Conservation (phyloP, 2,329 filamentous ascomycete species). For the Diaporthe sp. region DNA sequence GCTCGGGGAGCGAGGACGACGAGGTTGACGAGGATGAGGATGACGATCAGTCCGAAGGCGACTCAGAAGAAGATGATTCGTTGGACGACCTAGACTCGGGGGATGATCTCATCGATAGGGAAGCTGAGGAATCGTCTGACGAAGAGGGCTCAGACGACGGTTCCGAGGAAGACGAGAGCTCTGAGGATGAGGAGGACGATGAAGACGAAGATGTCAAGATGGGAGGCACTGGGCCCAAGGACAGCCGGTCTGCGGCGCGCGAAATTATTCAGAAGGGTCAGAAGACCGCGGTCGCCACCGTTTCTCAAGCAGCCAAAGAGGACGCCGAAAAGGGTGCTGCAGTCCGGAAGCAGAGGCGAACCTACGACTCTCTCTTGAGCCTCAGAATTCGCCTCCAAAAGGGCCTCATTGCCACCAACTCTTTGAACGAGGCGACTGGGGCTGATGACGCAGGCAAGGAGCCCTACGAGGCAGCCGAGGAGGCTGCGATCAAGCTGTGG, state of each 20-base stretch:
- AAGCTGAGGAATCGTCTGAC: slow-evolving; percentile 39
- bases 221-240: slow-evolving; percentile 47
- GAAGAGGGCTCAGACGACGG: slow-evolving; percentile 45
- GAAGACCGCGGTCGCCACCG: slow-evolving; percentile 72
- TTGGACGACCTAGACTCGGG: slow-evolving; percentile 34
- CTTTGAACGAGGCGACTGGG: slow-evolving; percentile 65
- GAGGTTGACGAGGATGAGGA: slow-evolving; percentile 53
- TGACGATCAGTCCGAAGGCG: slow-evolving; percentile 50
- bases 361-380: slow-evolving; percentile 91
- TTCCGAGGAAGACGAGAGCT: slow-evolving; percentile 52
- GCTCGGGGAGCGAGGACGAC: slow-evolving; percentile 46
- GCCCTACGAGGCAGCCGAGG: slow-evolving; percentile 82
- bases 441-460: slow-evolving; percentile 55
- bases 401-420: slow-evolving; percentile 85
- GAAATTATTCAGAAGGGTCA: slow-evolving; percentile 78
- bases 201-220: slow-evolving; percentile 48
- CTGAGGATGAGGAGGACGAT: slow-evolving; percentile 51
- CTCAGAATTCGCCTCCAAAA: slow-evolving; percentile 94
- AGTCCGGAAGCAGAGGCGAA: slow-evolving; percentile 85
- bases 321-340: slow-evolving; percentile 89
- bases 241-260: slow-evolving; percentile 69
- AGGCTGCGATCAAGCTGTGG: slow-evolving; percentile 87
- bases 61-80: slow-evolving; percentile 44
- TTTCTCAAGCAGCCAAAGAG: slow-evolving; percentile 74
- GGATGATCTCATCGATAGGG: slow-evolving; percentile 44